phyloP scores from a whole-genome alignment of 176 grass and related monocot genomes.

The Eremochloa ophiuroides region DNA sequence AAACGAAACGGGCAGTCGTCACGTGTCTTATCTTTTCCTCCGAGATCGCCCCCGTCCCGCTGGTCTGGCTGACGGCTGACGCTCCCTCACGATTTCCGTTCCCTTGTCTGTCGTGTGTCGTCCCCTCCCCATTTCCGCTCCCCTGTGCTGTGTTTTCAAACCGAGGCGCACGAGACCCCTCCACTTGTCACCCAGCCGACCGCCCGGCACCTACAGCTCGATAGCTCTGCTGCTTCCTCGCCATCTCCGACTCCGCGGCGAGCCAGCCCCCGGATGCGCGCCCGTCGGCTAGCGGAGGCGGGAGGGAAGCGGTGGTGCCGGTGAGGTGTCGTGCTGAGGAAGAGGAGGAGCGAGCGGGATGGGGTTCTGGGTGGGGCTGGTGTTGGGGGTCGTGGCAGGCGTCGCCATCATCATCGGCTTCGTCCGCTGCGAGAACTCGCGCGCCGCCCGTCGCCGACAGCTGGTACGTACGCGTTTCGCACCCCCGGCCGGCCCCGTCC shows the following conservation, averaged over 20 bases:
- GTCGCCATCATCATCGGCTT: conserved; percentile 50
- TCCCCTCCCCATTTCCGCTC: neutral
- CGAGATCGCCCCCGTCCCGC: neutral
- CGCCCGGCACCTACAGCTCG: neutral
- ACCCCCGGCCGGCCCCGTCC: neutral
- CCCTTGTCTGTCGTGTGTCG: conserved; percentile 4
- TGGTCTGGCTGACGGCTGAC: neutral
- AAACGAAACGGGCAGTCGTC: neutral
- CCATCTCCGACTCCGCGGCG: neutral
- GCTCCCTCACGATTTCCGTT: conserved; percentile 31
- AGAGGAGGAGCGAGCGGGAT: neutral
- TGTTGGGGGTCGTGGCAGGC: conserved; percentile 42
- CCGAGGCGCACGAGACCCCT: neutral
- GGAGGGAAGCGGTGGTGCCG: neutral
- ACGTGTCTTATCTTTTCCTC: neutral
- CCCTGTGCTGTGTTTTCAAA: neutral
- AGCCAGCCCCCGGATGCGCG: conserved; percentile 16
- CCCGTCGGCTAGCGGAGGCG: neutral
- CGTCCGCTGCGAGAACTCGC: conserved; percentile 51
- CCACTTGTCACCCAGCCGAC: conserved; percentile 17
- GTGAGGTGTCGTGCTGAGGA: neutral
- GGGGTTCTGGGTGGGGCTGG: conserved; percentile 53
- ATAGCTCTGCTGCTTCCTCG: neutral
- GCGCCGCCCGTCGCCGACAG: conserved; percentile 37
- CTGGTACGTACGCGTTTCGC: conserved; percentile 18